Conservation (phyloP, 2,329 filamentous ascomycete species). For the Davidsoniella neocaledoniae region DNA sequence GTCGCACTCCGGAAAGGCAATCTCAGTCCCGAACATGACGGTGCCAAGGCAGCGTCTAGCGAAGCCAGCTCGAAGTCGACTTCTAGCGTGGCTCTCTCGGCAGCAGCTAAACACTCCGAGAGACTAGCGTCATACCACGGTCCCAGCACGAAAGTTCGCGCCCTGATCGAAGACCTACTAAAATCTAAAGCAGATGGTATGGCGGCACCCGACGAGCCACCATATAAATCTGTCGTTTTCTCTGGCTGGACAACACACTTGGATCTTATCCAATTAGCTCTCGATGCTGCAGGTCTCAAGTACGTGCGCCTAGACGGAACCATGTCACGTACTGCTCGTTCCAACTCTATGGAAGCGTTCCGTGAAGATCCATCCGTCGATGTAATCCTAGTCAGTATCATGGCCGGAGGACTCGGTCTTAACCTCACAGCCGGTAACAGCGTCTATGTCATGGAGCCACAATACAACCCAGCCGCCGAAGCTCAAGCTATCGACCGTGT, state of each 20-base stretch:
- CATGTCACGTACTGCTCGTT: constrained; percentile 62
- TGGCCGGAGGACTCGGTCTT: constrained; percentile 76
- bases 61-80: constrained; percentile 7
- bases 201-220: constrained; percentile 44
- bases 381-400: constrained; percentile 82
- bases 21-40: constrained; percentile 39
- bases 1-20: constrained; percentile 51
- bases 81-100: constrained; percentile 7
- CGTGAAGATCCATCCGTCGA: constrained; percentile 52
- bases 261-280: constrained; percentile 74
- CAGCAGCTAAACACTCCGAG: constrained; percentile 4
- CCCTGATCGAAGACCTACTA: constrained; percentile 59
- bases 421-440: constrained; percentile 75
- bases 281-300: constrained; percentile 47
- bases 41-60: constrained; percentile 23
- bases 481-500: constrained; percentile 90
- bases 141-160: constrained; percentile 82
- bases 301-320: constrained; percentile 79
- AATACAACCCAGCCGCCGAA: constrained; percentile 91
- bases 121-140: constrained; percentile 50
- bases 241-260: constrained; percentile 93
- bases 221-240: constrained; percentile 87
- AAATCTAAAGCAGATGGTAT: constrained; percentile 46
- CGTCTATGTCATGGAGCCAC: constrained; percentile 95
- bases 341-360: constrained; percentile 60